A percentile compares a stretch with the other conserved stretches of the same genome.
phyloP scores from a whole-genome alignment of 768 basidiomycete genomes.

The Arthromyces matolae region DNA sequence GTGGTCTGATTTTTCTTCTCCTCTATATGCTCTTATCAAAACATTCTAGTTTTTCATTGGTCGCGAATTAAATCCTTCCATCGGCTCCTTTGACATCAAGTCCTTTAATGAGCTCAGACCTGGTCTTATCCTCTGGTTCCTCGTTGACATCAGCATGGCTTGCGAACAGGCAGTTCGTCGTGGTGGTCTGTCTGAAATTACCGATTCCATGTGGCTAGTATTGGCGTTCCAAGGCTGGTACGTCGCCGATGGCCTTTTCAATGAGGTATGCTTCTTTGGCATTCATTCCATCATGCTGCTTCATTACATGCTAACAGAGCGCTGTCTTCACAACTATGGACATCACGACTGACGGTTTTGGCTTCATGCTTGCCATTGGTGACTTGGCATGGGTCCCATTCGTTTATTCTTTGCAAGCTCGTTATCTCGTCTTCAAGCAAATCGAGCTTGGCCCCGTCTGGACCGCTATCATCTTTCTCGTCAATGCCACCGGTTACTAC shows the following conservation, averaged over 20 bases:
- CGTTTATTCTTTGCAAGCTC: conserved; percentile 88
- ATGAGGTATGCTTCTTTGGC: conserved; percentile 59
- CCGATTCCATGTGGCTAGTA: conserved; percentile 92
- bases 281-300: neutral
- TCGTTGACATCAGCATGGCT: conserved; percentile 86
- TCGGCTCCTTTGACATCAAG: conserved; percentile 63
- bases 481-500: conserved; percentile 76
- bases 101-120: conserved; percentile 86
- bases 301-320: conserved; percentile 45
- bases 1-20: conserved; percentile 25
- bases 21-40: conserved; percentile 5
- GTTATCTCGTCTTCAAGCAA: conserved; percentile 89
- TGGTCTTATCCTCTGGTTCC: conserved; percentile 87
- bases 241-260: conserved; percentile 81
- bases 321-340: conserved; percentile 96
- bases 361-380: conserved; percentile 95
- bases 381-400: conserved; percentile 95
- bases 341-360: conserved; percentile 95
- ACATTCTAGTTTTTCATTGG: conserved; percentile 81
- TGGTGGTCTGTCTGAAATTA: conserved; percentile 61
- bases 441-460: conserved; percentile 66
- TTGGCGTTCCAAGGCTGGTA: conserved; percentile 85
- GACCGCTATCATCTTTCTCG: conserved; percentile 54
- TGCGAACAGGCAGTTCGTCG: conserved; percentile 86
- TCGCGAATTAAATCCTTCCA: conserved; percentile 88